Evolutionary conservation across 2,329 filamentous ascomycete genomes (phyloP), one percentile per base, ranked within the genome.

Genomic region (Penicillium brasilianum): DNA sequence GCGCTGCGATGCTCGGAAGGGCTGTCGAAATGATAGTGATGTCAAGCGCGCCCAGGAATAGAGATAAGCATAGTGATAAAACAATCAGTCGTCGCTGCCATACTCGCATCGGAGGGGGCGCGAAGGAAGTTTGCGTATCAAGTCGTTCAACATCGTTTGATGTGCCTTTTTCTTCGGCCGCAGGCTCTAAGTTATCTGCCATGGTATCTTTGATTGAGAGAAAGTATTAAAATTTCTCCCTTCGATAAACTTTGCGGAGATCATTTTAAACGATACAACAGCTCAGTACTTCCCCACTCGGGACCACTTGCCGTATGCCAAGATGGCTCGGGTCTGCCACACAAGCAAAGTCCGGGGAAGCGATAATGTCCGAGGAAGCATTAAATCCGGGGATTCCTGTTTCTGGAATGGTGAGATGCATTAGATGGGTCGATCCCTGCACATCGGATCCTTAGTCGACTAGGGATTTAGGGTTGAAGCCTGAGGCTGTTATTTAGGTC

Each of bases 1-100:
- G 67, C 11, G 58, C 60, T 8, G 75, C 70, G 22, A 76, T 78
- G 18, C 71, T 74, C n/a, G 78, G 73, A 18, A 78, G 50, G 11
- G 50, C 50, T 16, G 50, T 53, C 3, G 50, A 36, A 20, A 53
- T 53, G 22, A 53, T 53, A 1, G 50, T 53, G 3, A 53, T 53
- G 18, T 53, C 50, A 2, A 53, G 50, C 1, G 34, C 50, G 11
- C 50, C 50, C 22, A 53, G 16, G 34, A 53, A 53, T 2, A 53
- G 20, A 14, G 50, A 53, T 16, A 53, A 18, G 14, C 50, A 37
- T 6, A 53, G 50, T 11, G 50, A 53, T 1, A 53, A 11, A n/a
- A 53, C 20, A 14, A 53, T n/a, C 1, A 53, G 3, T 53, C 50
- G 32, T 53, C 50, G 34, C 34, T 53, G 50, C 50, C 50, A 41